phyloP scores from a whole-genome alignment of 768 basidiomycete genomes.

The Roridomyces roridus region DNA sequence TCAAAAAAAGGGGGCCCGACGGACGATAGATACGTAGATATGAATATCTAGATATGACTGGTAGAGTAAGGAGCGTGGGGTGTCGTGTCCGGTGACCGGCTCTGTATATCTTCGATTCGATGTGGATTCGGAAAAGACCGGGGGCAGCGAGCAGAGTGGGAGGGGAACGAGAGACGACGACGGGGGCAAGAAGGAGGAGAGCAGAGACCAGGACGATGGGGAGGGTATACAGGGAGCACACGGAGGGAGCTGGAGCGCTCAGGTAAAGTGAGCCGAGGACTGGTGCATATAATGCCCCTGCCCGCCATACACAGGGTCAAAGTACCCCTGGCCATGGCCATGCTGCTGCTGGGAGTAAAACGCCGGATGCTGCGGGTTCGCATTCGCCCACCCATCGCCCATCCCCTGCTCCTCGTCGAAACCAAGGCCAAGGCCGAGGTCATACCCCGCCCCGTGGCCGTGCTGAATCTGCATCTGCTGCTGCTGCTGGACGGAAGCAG shows the following conservation, averaged over 20 bases:
- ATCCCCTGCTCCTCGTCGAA: background rate
- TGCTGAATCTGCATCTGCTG: background rate
- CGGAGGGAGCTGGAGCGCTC: background rate
- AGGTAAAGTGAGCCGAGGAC: background rate
- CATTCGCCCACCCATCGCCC: constrained; percentile 1
- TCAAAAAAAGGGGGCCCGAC: too few species aligned
- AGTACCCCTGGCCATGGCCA: background rate
- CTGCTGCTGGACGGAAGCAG: background rate
- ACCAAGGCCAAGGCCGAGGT: background rate
- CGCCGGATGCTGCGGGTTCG: constrained; percentile 6
- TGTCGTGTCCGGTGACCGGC: too few species aligned
- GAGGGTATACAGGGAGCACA: too few species aligned
- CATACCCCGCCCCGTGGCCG: background rate
- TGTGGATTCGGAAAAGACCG: too few species aligned
- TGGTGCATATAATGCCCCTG: constrained; percentile 13
- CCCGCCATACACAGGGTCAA: background rate
- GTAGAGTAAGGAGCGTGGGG: too few species aligned
- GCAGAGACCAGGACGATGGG: too few species aligned
- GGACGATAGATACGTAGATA: too few species aligned
- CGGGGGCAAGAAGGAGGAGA: too few species aligned
- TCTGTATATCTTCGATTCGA: too few species aligned
- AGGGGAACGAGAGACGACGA: too few species aligned
- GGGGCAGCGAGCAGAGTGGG: too few species aligned
- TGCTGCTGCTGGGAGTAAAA: background rate
- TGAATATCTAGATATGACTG: too few species aligned